A percentile compares a stretch with the other conserved stretches of the same genome.
These are phyloP conservation scores for Acer campestre DNA, from an alignment of 345 rosid genomes.

Conservation along the genomic window DNA sequence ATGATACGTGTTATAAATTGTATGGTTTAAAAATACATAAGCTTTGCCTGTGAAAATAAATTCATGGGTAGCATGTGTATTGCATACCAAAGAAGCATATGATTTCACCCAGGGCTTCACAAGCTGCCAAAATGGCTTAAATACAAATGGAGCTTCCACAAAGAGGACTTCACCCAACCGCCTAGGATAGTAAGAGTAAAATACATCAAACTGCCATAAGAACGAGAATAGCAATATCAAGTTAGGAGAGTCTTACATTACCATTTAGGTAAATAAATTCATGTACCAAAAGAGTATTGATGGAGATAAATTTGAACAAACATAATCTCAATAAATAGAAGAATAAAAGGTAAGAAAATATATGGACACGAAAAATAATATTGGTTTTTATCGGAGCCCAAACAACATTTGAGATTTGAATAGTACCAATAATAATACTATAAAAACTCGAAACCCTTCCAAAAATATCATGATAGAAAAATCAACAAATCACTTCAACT, in stretches of 20 bases:
- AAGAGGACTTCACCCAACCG: constrained; percentile 84
- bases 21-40: constrained; percentile 22
- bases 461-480: background rate
- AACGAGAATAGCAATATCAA: constrained; percentile 8
- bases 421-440: background rate
- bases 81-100: constrained; percentile 80
- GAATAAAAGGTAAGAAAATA: background rate
- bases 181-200: constrained; percentile 88
- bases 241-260: background rate
- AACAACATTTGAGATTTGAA: background rate
- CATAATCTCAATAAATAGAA: background rate
- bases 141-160: constrained; percentile 88
- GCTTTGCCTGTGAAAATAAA: constrained; percentile 2
- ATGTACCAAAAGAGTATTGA: background rate
- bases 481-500: background rate
- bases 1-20: background rate
- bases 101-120: constrained; percentile 74
- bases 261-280: background rate
- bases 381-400: background rate
- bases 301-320: background rate
- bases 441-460: background rate
- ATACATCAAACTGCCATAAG: constrained; percentile 75
- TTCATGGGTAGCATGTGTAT: constrained; percentile 6
- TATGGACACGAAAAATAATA: background rate
- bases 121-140: constrained; percentile 82